Percentiles rank a stretch among this genome's conserved stretches.
Conservation (phyloP, 768 basidiomycete genomes). For the Collybia sp. region DNA sequence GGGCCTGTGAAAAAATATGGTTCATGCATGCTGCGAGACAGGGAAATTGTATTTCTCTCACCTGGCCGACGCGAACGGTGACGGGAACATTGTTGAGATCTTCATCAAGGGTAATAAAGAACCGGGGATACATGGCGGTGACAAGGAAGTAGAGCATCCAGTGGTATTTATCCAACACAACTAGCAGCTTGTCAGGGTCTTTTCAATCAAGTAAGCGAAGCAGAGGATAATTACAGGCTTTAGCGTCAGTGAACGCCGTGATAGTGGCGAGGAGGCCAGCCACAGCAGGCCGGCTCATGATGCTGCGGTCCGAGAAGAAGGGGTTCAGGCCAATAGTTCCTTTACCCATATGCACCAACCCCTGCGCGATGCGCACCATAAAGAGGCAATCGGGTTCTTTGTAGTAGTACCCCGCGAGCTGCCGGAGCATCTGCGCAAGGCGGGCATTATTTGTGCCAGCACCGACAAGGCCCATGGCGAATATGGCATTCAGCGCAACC, state of each 20-base stretch:
- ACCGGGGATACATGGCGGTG: conserved; percentile 96
- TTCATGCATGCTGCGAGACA: conserved; percentile 1
- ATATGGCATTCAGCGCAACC: conserved; percentile 95
- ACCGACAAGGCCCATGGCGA: conserved; percentile 97
- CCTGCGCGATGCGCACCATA: conserved; percentile 93
- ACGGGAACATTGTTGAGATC: conserved; percentile 81
- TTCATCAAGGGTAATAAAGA: conserved; percentile 96
- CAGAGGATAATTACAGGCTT: conserved; percentile 67
- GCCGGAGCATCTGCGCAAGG: conserved; percentile 94
- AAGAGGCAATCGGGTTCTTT: conserved; percentile 97
- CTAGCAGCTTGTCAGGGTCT: conserved; percentile 33
- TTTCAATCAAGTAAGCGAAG: neutral
- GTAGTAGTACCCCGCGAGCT: conserved; percentile 96
- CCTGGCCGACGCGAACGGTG: conserved; percentile 92
- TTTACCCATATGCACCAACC: conserved; percentile 99
- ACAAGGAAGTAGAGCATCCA: conserved; percentile 99
- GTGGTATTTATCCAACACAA: conserved; percentile 91
- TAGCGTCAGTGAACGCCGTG: conserved; percentile 91
- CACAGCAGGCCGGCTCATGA: conserved; percentile 85
- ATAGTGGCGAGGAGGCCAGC: conserved; percentile 87
- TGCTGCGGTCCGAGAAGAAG: conserved; percentile 88
- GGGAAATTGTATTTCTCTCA: conserved; percentile 22
- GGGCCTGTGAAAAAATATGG: conserved; percentile 49
- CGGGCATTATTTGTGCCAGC: conserved; percentile 99
- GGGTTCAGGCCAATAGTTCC: conserved; percentile 96